phyloP scores from a whole-genome alignment of 352 stramenopile genomes.

The Hyaloperonospora brassicae region DNA sequence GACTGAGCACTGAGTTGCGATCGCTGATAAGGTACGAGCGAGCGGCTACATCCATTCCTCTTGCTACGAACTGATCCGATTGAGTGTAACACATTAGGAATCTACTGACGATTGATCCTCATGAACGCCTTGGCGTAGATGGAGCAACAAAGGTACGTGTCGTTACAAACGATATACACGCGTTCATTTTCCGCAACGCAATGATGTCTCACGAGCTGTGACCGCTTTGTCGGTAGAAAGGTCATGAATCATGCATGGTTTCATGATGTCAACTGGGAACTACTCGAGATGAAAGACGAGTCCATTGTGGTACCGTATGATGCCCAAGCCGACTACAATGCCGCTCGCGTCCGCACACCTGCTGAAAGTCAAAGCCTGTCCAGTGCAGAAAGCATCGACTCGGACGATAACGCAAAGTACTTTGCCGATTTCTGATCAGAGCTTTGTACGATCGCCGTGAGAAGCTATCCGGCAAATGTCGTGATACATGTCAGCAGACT shows the following conservation, averaged over 20 bases:
- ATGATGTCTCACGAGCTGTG: neutral
- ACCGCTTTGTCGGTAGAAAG: slow-evolving; percentile 11
- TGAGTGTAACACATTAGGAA: slow-evolving; percentile 3
- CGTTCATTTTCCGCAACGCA: neutral
- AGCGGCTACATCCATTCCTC: neutral
- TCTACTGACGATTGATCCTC: slow-evolving; percentile 30
- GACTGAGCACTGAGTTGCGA: slow-evolving; percentile 15
- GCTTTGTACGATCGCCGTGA: too few relatives aligned
- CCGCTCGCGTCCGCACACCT: slow-evolving; percentile 1
- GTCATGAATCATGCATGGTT: slow-evolving; percentile 67
- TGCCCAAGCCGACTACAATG: slow-evolving; percentile 27
- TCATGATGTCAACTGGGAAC: slow-evolving; percentile 40
- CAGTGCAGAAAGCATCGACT: slow-evolving; percentile 67
- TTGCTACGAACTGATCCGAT: neutral
- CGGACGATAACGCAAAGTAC: slow-evolving; percentile 56
- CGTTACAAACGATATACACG: neutral
- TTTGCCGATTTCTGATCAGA: slow-evolving; percentile 56
- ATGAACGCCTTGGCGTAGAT: slow-evolving; percentile 33
- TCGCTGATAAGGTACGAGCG: slow-evolving; percentile 27
- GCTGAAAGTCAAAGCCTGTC: slow-evolving; percentile 23
- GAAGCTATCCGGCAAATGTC: too few relatives aligned
- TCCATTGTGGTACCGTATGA: slow-evolving; percentile 27
- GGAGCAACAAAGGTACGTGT: slow-evolving; percentile 27
- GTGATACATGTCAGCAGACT: too few relatives aligned
- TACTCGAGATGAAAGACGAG: slow-evolving; percentile 14